phyloP scores from a whole-genome alignment of 2,329 filamentous ascomycete species.

The Fusarium illudens region DNA sequence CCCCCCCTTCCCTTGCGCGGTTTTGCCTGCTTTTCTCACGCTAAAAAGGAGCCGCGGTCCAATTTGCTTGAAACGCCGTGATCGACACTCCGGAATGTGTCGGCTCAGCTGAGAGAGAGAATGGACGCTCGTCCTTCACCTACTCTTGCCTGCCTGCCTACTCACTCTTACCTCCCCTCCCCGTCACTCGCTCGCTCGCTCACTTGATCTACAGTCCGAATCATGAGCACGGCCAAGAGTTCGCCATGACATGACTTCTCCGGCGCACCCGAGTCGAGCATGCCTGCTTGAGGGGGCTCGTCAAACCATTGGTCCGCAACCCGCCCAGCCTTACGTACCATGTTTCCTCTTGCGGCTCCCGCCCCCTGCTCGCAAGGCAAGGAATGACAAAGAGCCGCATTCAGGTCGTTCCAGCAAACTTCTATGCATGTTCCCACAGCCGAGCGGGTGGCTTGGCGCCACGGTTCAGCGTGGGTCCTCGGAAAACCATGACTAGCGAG shows the following conservation, averaged over 20 bases:
- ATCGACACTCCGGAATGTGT: neutral
- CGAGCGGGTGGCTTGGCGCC: slow-evolving; percentile 31
- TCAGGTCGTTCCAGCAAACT: slow-evolving; percentile 32
- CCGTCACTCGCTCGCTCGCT: neutral
- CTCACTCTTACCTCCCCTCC: too few species aligned
- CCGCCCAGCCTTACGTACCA: slow-evolving; percentile 1
- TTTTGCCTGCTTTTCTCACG: neutral
- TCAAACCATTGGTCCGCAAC: neutral
- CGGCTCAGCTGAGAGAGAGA: neutral
- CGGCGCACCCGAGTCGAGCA: neutral
- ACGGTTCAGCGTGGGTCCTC: neutral
- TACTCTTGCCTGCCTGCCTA: too few species aligned
- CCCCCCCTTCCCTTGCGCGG: neutral
- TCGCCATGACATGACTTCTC: neutral
- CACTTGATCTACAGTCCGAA: neutral
- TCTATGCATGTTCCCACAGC: slow-evolving; percentile 23
- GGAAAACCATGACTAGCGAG: slow-evolving; percentile 8
- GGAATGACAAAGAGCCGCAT: slow-evolving; percentile 28
- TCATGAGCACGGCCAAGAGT: neutral
- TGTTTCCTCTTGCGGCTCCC: neutral
- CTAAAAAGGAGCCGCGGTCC: neutral
- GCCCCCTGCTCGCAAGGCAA: neutral
- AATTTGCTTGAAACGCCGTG: neutral
- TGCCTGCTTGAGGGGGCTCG: neutral
- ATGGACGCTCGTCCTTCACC: neutral